phyloP scores from a whole-genome alignment of 495 filamentous ascomycete genomes.

The Trichoderma parareesei region DNA sequence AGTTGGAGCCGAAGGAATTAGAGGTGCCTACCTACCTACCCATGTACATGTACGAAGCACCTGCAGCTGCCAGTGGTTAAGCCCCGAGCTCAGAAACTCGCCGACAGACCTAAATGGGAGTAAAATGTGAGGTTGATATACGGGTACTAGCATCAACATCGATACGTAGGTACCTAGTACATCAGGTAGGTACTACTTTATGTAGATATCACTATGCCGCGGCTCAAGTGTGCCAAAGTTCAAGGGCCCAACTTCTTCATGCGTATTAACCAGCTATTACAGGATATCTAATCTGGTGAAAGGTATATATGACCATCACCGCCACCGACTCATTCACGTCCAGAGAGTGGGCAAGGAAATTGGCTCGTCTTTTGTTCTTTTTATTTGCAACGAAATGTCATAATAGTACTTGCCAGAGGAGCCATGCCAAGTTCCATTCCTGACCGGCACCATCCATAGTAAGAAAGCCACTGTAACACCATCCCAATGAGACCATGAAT shows the following conservation, averaged over 20 bases:
- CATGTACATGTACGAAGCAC: no score
- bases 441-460: constrained; percentile 46
- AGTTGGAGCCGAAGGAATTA: no score
- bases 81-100: no score
- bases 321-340: constrained; percentile 4
- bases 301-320: background rate
- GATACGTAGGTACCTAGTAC: no score
- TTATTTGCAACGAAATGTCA: constrained; percentile 12
- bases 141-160: no score
- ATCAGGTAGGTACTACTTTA: no score
- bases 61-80: no score
- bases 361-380: constrained; percentile 9
- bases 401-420: constrained; percentile 29
- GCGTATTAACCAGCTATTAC: background rate
- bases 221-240: no score
- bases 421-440: constrained; percentile 22
- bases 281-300: constrained; percentile 4
- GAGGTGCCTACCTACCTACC: no score
- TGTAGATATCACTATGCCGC: no score
- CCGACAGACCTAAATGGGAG: no score
- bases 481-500: constrained; percentile 45
- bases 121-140: no score
- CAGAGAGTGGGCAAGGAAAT: background rate
- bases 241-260: background rate
- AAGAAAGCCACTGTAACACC: constrained; percentile 48